phyloP scores from a whole-genome alignment of 2,329 filamentous ascomycete species.

The Fusarium piperis region DNA sequence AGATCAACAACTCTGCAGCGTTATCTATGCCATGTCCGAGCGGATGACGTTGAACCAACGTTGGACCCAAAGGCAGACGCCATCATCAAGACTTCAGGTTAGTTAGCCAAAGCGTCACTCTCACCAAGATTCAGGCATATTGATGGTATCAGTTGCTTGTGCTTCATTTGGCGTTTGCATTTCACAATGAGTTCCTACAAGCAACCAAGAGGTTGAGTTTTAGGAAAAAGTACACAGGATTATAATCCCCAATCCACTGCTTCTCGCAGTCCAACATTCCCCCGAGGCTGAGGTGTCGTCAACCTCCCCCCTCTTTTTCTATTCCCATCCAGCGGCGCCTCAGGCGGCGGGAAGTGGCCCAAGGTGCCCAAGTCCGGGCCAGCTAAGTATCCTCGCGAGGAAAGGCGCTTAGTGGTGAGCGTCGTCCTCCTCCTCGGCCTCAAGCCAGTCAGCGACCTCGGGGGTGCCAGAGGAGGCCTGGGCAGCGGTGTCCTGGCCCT shows the following conservation, averaged over 20 bases:
- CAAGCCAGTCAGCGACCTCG: conserved; percentile 78
- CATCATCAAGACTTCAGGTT: neutral
- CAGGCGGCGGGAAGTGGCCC: conserved; percentile 14
- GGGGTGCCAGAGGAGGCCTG: conserved; percentile 68
- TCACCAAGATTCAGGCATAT: neutral
- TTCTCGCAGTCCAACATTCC: conserved; percentile 22
- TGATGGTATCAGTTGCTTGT: conserved; percentile 24
- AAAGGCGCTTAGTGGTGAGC: conserved; percentile 60
- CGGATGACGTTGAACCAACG: neutral
- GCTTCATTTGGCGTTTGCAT: conserved; percentile 44
- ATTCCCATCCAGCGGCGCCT: conserved; percentile 16
- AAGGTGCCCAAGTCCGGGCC: conserved; percentile 9
- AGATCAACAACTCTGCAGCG: neutral
- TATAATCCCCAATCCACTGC: conserved; percentile 40
- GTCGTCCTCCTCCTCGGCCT: conserved; percentile 74
- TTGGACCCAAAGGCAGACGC: neutral
- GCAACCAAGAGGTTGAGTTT: conserved; percentile 45
- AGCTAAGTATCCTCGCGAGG: conserved; percentile 7
- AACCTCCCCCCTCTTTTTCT: conserved; percentile 31
- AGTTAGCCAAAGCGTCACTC: neutral
- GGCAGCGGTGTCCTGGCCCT: conserved; percentile 78
- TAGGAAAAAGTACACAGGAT: conserved; percentile 53
- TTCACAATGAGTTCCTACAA: conserved; percentile 46
- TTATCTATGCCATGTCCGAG: neutral
- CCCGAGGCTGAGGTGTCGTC: conserved; percentile 7